Evolutionary conservation across 345 rosid genomes (phyloP).

Genomic region (Arabidopsis suecica): DNA sequence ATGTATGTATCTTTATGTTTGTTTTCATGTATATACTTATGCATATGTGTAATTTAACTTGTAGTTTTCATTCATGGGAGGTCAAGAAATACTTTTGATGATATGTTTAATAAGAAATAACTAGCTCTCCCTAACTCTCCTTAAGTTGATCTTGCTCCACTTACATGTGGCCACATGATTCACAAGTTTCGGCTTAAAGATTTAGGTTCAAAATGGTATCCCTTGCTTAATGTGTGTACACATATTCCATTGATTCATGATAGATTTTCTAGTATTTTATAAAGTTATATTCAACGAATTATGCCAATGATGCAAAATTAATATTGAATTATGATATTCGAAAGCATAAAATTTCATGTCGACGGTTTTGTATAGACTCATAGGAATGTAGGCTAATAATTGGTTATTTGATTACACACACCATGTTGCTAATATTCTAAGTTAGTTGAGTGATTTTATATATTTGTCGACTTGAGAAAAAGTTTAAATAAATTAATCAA

Average conservation of each 20-base stretch:
- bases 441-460: constrained; percentile 3
- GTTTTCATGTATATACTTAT: constrained; percentile 3
- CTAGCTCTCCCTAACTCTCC: neutral
- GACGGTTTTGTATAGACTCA: constrained; percentile 21
- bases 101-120: constrained; percentile 2
- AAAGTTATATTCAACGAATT: neutral
- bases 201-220: too few species aligned
- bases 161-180: too few species aligned
- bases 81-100: neutral
- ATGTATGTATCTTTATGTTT: neutral
- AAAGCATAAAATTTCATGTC: constrained; percentile 6
- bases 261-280: neutral
- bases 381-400: constrained; percentile 34
- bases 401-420: constrained; percentile 31
- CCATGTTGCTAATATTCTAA: constrained; percentile 21
- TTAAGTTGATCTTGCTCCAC: neutral
- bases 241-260: too few species aligned
- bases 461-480: constrained; percentile 29
- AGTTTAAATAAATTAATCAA: neutral
- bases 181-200: too few species aligned
- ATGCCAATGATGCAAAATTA: neutral
- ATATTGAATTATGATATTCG: neutral
- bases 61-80: constrained; percentile 15
- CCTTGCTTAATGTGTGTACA: neutral
- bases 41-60: constrained; percentile 13